Conservation (phyloP, 1,284 basidiomycete species). For the Rhodotorula sp. region DNA sequence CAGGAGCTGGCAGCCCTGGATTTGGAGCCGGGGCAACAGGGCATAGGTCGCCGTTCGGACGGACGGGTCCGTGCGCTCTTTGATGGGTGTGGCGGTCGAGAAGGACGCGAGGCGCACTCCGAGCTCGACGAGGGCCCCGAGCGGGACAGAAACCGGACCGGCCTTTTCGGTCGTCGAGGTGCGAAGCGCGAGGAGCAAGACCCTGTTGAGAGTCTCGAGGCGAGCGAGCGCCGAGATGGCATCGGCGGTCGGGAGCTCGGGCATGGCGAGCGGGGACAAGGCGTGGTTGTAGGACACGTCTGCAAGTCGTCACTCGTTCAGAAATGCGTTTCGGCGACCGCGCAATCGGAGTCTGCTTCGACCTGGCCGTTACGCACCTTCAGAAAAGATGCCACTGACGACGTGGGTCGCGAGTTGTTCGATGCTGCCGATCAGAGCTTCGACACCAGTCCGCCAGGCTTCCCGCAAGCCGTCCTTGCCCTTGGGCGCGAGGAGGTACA, state of each 20-base stretch:
- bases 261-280: conserved; percentile 29
- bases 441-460: conserved; percentile 34
- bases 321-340: neutral
- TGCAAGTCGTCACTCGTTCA: neutral
- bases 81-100: conserved; percentile 16
- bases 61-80: conserved; percentile 31
- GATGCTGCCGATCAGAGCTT: conserved; percentile 30
- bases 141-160: conserved; percentile 28
- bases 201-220: conserved; percentile 21
- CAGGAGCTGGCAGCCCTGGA: conserved; percentile 24
- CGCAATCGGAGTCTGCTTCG: neutral
- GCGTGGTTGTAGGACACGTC: conserved; percentile 28
- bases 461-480: conserved; percentile 35
- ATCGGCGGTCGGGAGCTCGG: conserved; percentile 7
- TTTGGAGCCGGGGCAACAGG: conserved; percentile 26
- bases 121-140: conserved; percentile 35
- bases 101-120: conserved; percentile 19
- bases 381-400: conserved; percentile 27
- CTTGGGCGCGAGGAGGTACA: conserved; percentile 39
- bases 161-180: conserved; percentile 35
- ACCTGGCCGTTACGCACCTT: conserved; percentile 18
- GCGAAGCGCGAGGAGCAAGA: conserved; percentile 25
- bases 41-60: neutral
- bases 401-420: conserved; percentile 15
- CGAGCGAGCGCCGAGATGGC: conserved; percentile 18